Base-by-base conservation (phyloP, 805 yeast species). In the Komagataella phaffii region DNA sequence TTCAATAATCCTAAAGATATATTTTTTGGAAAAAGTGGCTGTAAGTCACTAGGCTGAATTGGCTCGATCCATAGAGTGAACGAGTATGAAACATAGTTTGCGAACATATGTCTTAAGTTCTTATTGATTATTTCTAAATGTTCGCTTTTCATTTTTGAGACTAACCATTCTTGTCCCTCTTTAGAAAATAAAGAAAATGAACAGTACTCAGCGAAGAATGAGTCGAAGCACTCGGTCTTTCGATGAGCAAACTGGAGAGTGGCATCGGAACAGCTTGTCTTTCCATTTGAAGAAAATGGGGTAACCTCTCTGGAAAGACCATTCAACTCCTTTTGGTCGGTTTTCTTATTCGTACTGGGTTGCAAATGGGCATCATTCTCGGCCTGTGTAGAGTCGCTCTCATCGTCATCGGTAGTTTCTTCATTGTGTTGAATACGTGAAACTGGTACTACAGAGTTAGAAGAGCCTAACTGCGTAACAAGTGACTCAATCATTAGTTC, bases 151-250 rank as follows among this genome's bases (percentile, higher is more conserved):
- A 64, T 24, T 17, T 54, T 53, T 10, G 51, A 52, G 8, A 60
- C 58, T 7, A 75, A 55, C 77, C 78, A 72, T 45, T 59, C 57
- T 6, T 75, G 44, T 8, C 80, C 79, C 44, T 57, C 53, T 3
- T 63, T 57, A 5, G 76, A 68, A 48, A 74, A 64, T n/a, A 74
- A 54, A 1, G 76, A 70, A 50, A 74, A 61, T 1, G 69, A 58
- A 1, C 66, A 56, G 50, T 68, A 68, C 5, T 59, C 52, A 8
- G 58, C 61, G 50, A 59, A 55, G 50, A 56, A 64, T 4, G 56
- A n/a, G 56, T 59, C 59, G 7, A 56, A 56, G 49, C 55, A 57
- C 53, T 55, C 57, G 47, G 57, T 59, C 17, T 54, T 59, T 8
- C 55, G 55, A 7, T 51, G 48, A 43, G 50, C 50, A 14, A 51